Base-by-base conservation (phyloP, 2,329 filamentous ascomycete genomes). In the Helicocarpus griseus region DNA sequence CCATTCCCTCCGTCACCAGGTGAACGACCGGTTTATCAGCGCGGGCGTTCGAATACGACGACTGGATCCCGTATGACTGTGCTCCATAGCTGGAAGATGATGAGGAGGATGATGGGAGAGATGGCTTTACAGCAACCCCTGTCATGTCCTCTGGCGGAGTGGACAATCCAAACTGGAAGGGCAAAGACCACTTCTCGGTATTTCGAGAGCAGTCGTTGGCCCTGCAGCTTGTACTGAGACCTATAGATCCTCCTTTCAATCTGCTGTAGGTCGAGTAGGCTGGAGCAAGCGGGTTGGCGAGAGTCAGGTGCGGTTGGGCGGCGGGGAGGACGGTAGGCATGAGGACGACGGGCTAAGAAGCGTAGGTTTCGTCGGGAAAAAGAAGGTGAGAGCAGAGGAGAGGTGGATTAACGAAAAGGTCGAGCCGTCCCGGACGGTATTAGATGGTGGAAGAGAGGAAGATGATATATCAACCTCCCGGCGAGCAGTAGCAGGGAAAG, bases 71-170 rank as follows among this genome's bases (percentile, higher is more conserved):
- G 46, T 63, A 58, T 13, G 55, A 53, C 43, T 64, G 65, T 35
- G 57, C 60, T 51, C 63, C 66, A 61, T 69, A 65, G 53, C 56
- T 56, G 41, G n/a, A n/a, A n/a, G n/a, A n/a, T n/a, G n/a, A n/a
- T n/a, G n/a, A n/a, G n/a, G n/a, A n/a, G n/a, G 40, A 29, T 13
- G 64, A 54, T 17, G 63, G 46, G 14, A 63, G 59, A 26, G 66
- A 54, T 28, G 60, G 61, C 54, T 65, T 68, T 53, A 68, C 68
- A 28, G 68, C 61, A 45, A 71, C 58, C n/a, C 68, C 66, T 47
- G 63, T 67, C 69, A 71, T 71, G 48, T 71, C 69, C 65, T 57
- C 59, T 35, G 68, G 69, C 52, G 69, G 69, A 24, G 69, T 71
- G 21, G 67, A 68, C 35, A 71, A 59, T 58, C 69, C 69, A 67